Evolutionary conservation across 2,329 filamentous ascomycete species (phyloP), one percentile per base, ranked within the genome.

Genomic region (Pseudocercospora musae): DNA sequence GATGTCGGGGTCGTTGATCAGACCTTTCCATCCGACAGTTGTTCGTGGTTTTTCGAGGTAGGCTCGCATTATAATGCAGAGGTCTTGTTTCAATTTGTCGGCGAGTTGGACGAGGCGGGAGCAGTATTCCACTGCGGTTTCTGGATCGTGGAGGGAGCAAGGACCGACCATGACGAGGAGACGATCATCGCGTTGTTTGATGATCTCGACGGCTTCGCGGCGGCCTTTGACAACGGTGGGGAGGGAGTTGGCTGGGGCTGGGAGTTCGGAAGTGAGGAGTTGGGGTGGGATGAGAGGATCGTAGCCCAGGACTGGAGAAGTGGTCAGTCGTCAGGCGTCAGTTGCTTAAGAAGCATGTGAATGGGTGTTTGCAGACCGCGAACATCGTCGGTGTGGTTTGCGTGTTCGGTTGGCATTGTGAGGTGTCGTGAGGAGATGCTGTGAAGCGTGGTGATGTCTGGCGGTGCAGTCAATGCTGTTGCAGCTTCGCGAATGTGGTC

Each of bases 11-110:
- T 99, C 95, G 80, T 99, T 99, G 84, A 99, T 97, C 77, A 99
- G 84, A 57, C 95, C 95, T 82, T 99, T 99, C 95, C 95, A 99
- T 75, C 95, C 95, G 55, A 99, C 93, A 0, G 95, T 99, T 55
- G 95, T 99, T 65, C 95, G 89, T 46, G 95, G 95, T 85, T 99
- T 99, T 84, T 99, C 95, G 57, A 99, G 89, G 85, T 99, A 99
- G 75, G 93, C 92, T 72, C 95, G 91, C 95, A 99, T 99, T 74
- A 99, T 88, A 76, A 99, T 90, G 77, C 88, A 88, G 52, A 99
- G 84, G 76, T 98, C 93, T 71, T 87, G 83, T 65, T 88, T 87
- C 66, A 97, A 88, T 82, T 89, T 91, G 68, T 90, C 86, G 63
- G 92, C 86, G 53, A 97, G 82, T 58, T 83, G 80, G 80, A 92